phyloP scores from a whole-genome alignment of 2,329 filamentous ascomycete species.

The Diatrype stigma region DNA sequence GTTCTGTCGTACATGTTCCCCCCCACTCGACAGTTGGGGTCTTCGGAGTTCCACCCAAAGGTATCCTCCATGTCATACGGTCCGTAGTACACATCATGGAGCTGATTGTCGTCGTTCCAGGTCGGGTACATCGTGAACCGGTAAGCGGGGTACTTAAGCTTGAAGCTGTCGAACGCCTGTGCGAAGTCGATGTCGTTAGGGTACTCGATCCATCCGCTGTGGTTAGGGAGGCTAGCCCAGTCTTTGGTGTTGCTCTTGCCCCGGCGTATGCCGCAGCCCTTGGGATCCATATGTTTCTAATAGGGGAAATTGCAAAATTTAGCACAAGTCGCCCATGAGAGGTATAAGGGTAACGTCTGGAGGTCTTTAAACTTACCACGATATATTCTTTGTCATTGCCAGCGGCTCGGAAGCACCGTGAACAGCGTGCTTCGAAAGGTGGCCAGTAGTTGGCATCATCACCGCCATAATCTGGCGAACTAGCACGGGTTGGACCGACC shows the following conservation, averaged over 20 bases:
- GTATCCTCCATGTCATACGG: not conserved
- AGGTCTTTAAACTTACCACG: constrained; percentile 10
- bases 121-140: constrained; percentile 12
- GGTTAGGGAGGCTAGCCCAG: constrained; percentile 8
- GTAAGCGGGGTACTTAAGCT: constrained; percentile 10
- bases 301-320: too few relatives aligned
- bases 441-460: constrained; percentile 3
- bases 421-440: constrained; percentile 7
- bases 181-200: constrained; percentile 5
- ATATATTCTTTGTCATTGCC: not conserved
- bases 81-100: constrained; percentile 4
- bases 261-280: constrained; percentile 11
- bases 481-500: not conserved
- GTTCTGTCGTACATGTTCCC: not conserved
- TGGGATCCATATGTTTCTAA: constrained; percentile 8
- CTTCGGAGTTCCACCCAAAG: constrained; percentile 6
- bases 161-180: constrained; percentile 5
- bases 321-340: too few relatives aligned
- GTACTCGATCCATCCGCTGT: constrained; percentile 13
- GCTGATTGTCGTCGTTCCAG: not conserved
- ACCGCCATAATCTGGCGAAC: constrained; percentile 5
- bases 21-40: constrained; percentile 6
- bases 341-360: too few relatives aligned
- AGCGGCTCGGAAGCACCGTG: constrained; percentile 12
- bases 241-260: constrained; percentile 1